A percentile compares a stretch with the other conserved stretches of the same genome.
Evolutionary conservation across 345 rosid genomes (phyloP).

Genomic region (Populus euphratica): DNA sequence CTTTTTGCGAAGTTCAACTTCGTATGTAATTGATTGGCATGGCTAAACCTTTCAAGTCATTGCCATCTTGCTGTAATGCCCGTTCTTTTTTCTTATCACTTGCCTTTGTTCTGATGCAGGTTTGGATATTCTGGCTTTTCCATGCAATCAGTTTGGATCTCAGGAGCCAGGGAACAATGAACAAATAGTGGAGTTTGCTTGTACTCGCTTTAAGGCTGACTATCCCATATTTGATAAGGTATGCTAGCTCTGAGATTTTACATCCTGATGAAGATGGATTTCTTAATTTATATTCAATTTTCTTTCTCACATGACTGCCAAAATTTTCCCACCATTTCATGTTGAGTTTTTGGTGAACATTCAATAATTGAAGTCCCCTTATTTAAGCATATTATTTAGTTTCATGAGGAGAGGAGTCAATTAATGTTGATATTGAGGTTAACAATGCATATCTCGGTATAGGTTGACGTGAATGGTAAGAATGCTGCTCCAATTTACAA

Average conservation of each 20-base stretch:
- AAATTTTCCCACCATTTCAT: neutral
- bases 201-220: slow-evolving; percentile 38
- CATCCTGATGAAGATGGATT: neutral
- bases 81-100: neutral
- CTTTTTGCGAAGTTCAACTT: neutral
- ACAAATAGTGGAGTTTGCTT: slow-evolving; percentile 30
- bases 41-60: neutral
- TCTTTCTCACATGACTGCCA: neutral
- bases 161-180: slow-evolving; percentile 37
- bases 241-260: neutral
- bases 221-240: slow-evolving; percentile 38
- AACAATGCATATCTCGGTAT: neutral
- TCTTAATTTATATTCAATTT: neutral
- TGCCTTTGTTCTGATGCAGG: slow-evolving; percentile 13
- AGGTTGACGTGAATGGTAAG: slow-evolving; percentile 88
- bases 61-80: neutral
- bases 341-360: neutral
- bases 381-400: neutral
- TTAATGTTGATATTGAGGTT: neutral
- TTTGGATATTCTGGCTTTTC: slow-evolving; percentile 34
- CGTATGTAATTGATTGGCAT: neutral
- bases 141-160: slow-evolving; percentile 32
- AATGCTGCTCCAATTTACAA: slow-evolving; percentile 76
- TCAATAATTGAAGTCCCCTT: neutral
- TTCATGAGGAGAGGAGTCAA: too few species aligned